These are phyloP conservation scores for Entomortierella parvispora DNA, from an alignment of 192 early-diverging fungal species.

Conservation along the genomic window DNA sequence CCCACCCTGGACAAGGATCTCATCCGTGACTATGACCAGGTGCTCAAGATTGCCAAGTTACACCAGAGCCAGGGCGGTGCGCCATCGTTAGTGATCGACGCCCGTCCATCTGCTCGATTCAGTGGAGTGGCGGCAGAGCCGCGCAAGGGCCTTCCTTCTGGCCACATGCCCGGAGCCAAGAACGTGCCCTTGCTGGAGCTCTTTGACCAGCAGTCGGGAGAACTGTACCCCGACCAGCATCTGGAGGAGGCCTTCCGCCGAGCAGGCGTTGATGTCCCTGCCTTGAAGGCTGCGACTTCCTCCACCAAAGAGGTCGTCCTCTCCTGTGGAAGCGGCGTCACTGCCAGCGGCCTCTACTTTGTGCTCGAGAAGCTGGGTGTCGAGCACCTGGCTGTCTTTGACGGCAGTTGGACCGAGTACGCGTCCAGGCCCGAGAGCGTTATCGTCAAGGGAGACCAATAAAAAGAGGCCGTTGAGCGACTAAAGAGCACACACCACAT, in stretches of 20 bases:
- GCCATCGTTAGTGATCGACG: constrained; percentile 69
- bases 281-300: constrained; percentile 8
- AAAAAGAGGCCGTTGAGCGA: neutral
- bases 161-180: constrained; percentile 85
- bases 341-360: constrained; percentile 84
- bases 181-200: constrained; percentile 77
- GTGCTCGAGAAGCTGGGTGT: constrained; percentile 79
- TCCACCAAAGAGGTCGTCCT: constrained; percentile 72
- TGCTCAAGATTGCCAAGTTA: constrained; percentile 64
- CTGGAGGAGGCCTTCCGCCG: constrained; percentile 61
- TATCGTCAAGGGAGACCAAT: constrained; percentile 65
- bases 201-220: constrained; percentile 57
- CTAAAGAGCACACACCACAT: too few relatives aligned
- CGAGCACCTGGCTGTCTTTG: constrained; percentile 77
- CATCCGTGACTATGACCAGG: constrained; percentile 58
- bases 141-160: constrained; percentile 77
- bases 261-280: constrained; percentile 71
- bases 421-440: constrained; percentile 74
- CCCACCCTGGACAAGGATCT: constrained; percentile 41
- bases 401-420: constrained; percentile 95
- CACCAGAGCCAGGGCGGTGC: constrained; percentile 40
- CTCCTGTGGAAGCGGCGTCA: constrained; percentile 91
- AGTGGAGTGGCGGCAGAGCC: constrained; percentile 82
- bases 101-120: constrained; percentile 72
- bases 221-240: constrained; percentile 66